A percentile compares a stretch with the other conserved stretches of the same genome.
These are phyloP conservation scores for Daldinia caldariorum DNA, from an alignment of 495 filamentous ascomycete genomes.

Conservation along the genomic window DNA sequence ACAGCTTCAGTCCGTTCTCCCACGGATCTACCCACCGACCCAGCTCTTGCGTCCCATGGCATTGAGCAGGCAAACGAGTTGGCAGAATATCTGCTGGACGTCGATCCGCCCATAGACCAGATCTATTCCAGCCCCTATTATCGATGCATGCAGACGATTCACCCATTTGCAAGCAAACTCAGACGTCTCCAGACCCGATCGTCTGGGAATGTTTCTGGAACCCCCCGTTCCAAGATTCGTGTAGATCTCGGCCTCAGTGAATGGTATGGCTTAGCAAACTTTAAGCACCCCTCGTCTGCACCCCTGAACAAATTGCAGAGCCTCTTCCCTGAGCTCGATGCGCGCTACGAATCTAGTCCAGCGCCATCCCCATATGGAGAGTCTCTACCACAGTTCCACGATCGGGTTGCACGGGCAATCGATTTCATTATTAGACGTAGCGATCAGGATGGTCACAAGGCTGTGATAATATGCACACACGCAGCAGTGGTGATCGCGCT, in stretches of 20 bases:
- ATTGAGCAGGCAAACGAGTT: slow-evolving; percentile 85
- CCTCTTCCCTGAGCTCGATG: slow-evolving; percentile 71
- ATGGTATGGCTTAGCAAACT: slow-evolving; percentile 86
- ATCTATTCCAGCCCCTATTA: slow-evolving; percentile 91
- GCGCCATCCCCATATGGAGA: slow-evolving; percentile 78
- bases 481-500: slow-evolving; percentile 88
- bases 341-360: slow-evolving; percentile 65
- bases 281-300: slow-evolving; percentile 85
- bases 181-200: slow-evolving; percentile 15
- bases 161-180: slow-evolving; percentile 63
- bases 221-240: slow-evolving; percentile 57
- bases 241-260: slow-evolving; percentile 85
- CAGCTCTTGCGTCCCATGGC: slow-evolving; percentile 86
- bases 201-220: slow-evolving; percentile 27
- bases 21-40: slow-evolving; percentile 85
- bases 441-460: slow-evolving; percentile 69
- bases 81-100: slow-evolving; percentile 66
- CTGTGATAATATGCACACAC: slow-evolving; percentile 87
- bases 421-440: slow-evolving; percentile 73
- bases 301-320: slow-evolving; percentile 62
- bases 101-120: slow-evolving; percentile 73
- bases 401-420: slow-evolving; percentile 77
- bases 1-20: slow-evolving; percentile 73
- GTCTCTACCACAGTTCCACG: slow-evolving; percentile 77
- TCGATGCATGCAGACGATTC: slow-evolving; percentile 88